Evolutionary conservation across 805 yeast species (phyloP).

Genomic region (Candida ficus): DNA sequence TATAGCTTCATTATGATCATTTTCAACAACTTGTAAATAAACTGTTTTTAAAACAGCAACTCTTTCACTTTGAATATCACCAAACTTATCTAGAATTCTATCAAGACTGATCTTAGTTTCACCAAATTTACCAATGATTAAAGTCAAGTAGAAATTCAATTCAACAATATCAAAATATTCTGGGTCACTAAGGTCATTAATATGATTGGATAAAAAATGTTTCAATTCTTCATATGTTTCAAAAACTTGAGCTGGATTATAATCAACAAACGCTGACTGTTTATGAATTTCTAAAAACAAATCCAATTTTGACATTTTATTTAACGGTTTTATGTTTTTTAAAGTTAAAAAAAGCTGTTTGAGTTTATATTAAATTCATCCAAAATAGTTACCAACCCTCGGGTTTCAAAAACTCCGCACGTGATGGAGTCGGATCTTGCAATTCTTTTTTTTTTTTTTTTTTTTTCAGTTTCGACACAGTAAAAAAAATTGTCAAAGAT

Average conservation of each 20-base stretch:
- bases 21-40: conserved; percentile 51
- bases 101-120: conserved; percentile 69
- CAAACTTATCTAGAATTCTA: conserved; percentile 62
- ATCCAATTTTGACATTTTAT: conserved; percentile 29
- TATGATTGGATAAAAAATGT: conserved; percentile 20
- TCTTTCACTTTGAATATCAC: conserved; percentile 49
- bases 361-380: too few species aligned
- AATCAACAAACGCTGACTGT: conserved; percentile 45
- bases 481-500: too few species aligned
- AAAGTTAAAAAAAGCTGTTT: neutral
- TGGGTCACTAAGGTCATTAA: conserved; percentile 25
- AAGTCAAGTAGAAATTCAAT: conserved; percentile 61
- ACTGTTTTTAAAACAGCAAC: conserved; percentile 49
- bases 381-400: too few species aligned
- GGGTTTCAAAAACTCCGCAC: too few species aligned
- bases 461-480: too few species aligned
- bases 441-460: too few species aligned
- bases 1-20: conserved; percentile 28
- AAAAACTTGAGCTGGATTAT: conserved; percentile 39
- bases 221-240: conserved; percentile 35
- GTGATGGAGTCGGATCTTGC: too few species aligned
- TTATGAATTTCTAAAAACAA: conserved; percentile 45
- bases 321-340: neutral
- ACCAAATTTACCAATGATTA: conserved; percentile 57
- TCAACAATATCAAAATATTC: conserved; percentile 59